Evolutionary conservation across 129 eudicot species (phyloP).

Genomic region (Deinandra increscens): DNA sequence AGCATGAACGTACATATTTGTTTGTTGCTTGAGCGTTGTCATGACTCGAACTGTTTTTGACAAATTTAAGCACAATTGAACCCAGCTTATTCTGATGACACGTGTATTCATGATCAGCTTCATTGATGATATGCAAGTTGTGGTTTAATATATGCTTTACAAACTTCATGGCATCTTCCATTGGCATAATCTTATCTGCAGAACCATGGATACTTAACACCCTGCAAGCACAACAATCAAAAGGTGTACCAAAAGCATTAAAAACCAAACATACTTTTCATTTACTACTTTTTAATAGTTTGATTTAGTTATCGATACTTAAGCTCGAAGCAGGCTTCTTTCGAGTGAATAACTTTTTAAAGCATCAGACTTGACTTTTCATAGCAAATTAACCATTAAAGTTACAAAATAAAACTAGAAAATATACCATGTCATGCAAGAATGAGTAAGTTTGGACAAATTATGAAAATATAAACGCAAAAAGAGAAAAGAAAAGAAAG

Average conservation of each 20-base stretch:
- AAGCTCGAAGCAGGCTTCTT: neutral
- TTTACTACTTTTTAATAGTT: neutral
- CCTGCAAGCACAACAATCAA: conserved; percentile 31
- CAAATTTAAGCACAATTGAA: conserved; percentile 56
- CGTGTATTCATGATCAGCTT: conserved; percentile 85
- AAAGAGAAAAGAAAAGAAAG: neutral
- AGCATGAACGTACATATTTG: conserved; percentile 34
- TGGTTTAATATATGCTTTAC: conserved; percentile 52
- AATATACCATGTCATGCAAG: neutral
- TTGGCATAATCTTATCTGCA: conserved; percentile 52
- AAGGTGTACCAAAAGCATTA: neutral
- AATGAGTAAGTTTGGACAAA: neutral
- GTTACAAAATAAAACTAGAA: neutral
- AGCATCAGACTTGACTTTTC: neutral
- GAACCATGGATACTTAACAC: conserved; percentile 80
- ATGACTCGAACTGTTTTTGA: conserved; percentile 19
- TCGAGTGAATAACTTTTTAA: too few relatives aligned
- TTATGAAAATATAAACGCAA: neutral
- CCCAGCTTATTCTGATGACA: conserved; percentile 49
- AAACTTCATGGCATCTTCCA: conserved; percentile 59
- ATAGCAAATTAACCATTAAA: neutral
- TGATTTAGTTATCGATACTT: neutral
- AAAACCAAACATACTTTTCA: neutral
- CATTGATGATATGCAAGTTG: conserved; percentile 49
- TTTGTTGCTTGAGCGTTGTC: neutral